Base-by-base conservation (phyloP, 768 basidiomycete species). In the Clathrus columnatus region DNA sequence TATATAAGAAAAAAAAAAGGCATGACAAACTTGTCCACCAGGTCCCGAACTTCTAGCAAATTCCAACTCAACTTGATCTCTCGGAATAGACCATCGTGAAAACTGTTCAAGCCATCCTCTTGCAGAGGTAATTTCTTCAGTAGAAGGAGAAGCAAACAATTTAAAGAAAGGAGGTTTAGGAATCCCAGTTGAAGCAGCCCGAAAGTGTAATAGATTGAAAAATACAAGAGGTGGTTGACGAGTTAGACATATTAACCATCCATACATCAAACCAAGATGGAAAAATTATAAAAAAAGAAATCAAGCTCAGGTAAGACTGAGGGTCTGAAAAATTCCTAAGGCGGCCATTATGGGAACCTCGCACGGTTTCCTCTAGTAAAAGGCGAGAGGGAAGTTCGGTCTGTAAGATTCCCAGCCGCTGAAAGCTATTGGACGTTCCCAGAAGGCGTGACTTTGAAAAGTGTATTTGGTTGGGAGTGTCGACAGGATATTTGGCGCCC, bases 1-100 rank as follows among this genome's bases (percentile, higher is more conserved):
- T 5, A 48, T 61, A 29, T 56, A 63, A 45, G 24, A 10, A 30
- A 5, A 17, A 50, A 36, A 24, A 26, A 41, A 50, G 28, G 23
- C 43, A 26, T 36, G 32, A 18, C 71, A 42, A 48, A 87, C 88
- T 78, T 90, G 88, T 16, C 89, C 89, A 30, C 89, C 89, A 5
- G 89, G 89, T 21, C 89, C 89, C 3, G 88, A 89, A 61, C 88
- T 91, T 50, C 87, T 73, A 5, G 87, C 79, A 62, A 87, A 91
- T 0, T 78, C 73, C 23, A 91, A 60, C 42, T 84, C 77, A 0
- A 88, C 85, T 18, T 75, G 47, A 29, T 68, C 68, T 58, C 70
- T 79, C 0, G 81, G 81, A 32, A 86, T 76, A 2, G 66, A 61
- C 10, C 63, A 61, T 7, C 61, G 56, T 46, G 70, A 73, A 65